phyloP scores from a whole-genome alignment of 306 rosid genomes.

The Betula pendula region DNA sequence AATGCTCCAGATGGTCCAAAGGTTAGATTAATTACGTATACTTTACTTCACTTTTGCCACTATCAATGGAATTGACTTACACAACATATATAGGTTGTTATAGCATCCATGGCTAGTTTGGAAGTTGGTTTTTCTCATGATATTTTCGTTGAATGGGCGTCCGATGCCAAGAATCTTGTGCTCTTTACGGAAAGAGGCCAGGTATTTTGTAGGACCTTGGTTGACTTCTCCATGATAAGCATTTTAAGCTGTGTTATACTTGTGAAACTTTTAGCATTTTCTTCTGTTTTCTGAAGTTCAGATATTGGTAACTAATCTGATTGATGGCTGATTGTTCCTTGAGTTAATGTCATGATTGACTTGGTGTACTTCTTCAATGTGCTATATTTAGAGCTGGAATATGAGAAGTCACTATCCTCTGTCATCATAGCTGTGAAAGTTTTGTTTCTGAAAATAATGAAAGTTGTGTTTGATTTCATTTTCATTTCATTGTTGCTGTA shows the following conservation, averaged over 20 bases:
- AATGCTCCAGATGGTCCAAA: constrained; percentile 93
- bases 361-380: constrained; percentile 10
- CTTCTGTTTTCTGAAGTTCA: not conserved
- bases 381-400: not conserved
- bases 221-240: constrained; percentile 13
- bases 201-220: constrained; percentile 44
- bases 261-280: not conserved
- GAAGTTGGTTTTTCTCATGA: constrained; percentile 98
- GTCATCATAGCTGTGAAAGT: not conserved
- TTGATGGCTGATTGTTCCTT: constrained; percentile 19
- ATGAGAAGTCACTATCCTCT: not conserved
- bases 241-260: constrained; percentile 4
- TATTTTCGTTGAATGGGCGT: constrained; percentile 91
- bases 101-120: constrained; percentile 98
- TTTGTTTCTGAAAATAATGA: not conserved
- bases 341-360: constrained; percentile 10
- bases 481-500: not conserved
- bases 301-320: not conserved
- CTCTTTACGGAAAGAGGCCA: constrained; percentile 95
- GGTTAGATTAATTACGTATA: constrained; percentile 44
- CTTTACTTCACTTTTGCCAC: constrained; percentile 20
- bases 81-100: constrained; percentile 64
- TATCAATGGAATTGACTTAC: constrained; percentile 18
- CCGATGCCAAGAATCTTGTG: constrained; percentile 72
- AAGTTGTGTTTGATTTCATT: not conserved